A percentile compares a stretch with the other conserved stretches of the same genome.
Conservation (phyloP, 192 early-diverging fungal species). For the Spizellomyces punctatus region DNA sequence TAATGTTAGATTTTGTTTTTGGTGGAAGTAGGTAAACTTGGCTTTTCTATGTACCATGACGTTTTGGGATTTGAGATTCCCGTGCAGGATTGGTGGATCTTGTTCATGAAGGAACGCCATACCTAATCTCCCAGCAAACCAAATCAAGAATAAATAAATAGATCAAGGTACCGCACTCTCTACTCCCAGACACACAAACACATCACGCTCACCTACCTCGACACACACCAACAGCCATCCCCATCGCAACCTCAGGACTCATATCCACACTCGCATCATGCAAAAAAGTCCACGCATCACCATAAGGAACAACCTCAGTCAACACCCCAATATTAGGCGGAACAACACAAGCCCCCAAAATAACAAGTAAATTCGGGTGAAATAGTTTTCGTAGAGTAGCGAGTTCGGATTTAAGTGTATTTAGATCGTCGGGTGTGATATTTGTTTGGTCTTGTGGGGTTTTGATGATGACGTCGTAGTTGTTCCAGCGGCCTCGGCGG, state of each 20-base stretch:
- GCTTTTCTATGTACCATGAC: slow-evolving; percentile 40
- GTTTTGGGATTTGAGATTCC: slow-evolving; percentile 47
- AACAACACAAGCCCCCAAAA: slow-evolving; percentile 40
- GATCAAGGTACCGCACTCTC: background rate
- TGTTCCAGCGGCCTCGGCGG: slow-evolving; percentile 40
- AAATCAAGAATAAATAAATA: background rate
- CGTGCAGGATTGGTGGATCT: slow-evolving; percentile 42
- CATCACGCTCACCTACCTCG: slow-evolving; percentile 15
- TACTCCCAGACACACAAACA: background rate
- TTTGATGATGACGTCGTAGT: slow-evolving; percentile 38
- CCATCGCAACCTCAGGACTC: slow-evolving; percentile 19
- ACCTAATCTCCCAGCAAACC: slow-evolving; percentile 6
- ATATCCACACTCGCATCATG: slow-evolving; percentile 46
- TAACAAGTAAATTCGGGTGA: slow-evolving; percentile 33
- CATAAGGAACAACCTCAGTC: slow-evolving; percentile 33
- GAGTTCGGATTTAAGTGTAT: slow-evolving; percentile 13
- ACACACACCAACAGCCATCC: slow-evolving; percentile 38
- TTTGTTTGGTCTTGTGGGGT: slow-evolving; percentile 28
- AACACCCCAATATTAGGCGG: slow-evolving; percentile 46
- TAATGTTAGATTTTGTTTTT: too few species aligned
- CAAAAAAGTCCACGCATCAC: slow-evolving; percentile 34
- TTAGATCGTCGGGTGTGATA: slow-evolving; percentile 13
- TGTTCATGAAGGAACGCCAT: slow-evolving; percentile 45
- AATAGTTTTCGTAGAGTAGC: slow-evolving; percentile 34
- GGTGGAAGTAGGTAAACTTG: too few species aligned